Conservation (phyloP, 2,329 filamentous ascomycete species). For the Diaporthe aspalathi region DNA sequence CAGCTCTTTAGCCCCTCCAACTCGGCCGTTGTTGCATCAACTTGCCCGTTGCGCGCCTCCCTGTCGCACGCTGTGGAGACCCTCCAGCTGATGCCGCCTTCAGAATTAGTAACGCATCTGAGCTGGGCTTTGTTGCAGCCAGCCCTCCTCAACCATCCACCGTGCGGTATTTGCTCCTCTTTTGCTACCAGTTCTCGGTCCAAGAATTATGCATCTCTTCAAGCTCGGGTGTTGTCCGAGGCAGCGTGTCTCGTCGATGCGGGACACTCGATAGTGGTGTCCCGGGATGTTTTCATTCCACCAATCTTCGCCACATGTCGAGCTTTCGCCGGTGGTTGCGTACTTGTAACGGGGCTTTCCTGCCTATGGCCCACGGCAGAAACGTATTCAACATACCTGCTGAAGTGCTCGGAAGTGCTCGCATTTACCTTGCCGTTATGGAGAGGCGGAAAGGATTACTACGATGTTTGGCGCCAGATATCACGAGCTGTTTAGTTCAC, state of each 20-base stretch:
- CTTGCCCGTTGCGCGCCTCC: constrained; percentile 11
- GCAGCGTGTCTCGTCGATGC: constrained; percentile 22
- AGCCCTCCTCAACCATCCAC: constrained; percentile 5
- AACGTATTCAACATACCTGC: neutral
- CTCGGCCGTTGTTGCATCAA: neutral
- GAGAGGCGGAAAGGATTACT: constrained; percentile 30
- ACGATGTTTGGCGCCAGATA: constrained; percentile 46
- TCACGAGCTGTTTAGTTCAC: constrained; percentile 2
- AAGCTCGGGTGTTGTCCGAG: constrained; percentile 23
- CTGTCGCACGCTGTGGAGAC: constrained; percentile 16
- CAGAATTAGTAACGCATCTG: constrained; percentile 24
- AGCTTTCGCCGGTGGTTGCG: constrained; percentile 26
- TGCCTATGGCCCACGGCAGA: constrained; percentile 15
- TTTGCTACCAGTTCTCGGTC: constrained; percentile 14
- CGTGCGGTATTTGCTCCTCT: constrained; percentile 23
- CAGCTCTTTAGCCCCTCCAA: constrained; percentile 5
- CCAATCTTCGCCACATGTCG: constrained; percentile 29
- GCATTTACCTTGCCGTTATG: constrained; percentile 29
- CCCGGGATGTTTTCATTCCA: constrained; percentile 10
- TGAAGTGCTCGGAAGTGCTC: constrained; percentile 36
- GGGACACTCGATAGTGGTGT: constrained; percentile 17
- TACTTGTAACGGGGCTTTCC: constrained; percentile 19
- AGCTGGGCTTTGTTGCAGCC: constrained; percentile 28
- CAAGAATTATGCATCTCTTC: constrained; percentile 6
- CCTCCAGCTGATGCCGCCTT: constrained; percentile 27